Evolutionary conservation across 2,329 filamentous ascomycete species (phyloP).

Genomic region (Onygenales sp.): DNA sequence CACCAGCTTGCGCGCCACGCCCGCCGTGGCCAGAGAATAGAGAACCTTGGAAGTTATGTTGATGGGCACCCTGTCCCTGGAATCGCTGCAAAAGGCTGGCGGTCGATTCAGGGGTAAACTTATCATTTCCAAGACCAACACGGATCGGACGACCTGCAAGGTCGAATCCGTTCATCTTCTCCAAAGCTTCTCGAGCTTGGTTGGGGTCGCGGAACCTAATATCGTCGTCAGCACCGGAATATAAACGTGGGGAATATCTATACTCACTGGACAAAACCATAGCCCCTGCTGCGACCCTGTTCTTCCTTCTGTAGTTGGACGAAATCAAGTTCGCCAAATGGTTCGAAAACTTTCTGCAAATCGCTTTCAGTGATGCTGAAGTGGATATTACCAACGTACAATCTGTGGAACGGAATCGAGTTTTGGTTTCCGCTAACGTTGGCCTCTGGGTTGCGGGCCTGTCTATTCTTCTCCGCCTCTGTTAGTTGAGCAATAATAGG

Average conservation of each 20-base stretch:
- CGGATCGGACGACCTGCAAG: conserved; percentile 94
- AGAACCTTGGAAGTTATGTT: conserved; percentile 72
- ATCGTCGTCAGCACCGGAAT: conserved; percentile 25
- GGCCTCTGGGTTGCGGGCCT: conserved; percentile 74
- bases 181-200: conserved; percentile 85
- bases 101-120: conserved; percentile 96
- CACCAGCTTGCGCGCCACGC: conserved; percentile 72
- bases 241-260: conserved; percentile 12
- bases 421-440: conserved; percentile 63
- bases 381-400: conserved; percentile 98
- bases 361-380: conserved; percentile 98
- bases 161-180: conserved; percentile 99
- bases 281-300: conserved; percentile 78
- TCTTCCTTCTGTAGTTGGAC: conserved; percentile 97
- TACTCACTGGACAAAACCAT: conserved; percentile 96
- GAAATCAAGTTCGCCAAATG: conserved; percentile 95
- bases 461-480: conserved; percentile 98
- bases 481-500: conserved; percentile 97
- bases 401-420: conserved; percentile 88
- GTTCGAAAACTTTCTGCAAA: conserved; percentile 91
- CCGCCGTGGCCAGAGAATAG: conserved; percentile 85
- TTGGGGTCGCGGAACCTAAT: conserved; percentile 76
- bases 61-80: conserved; percentile 56
- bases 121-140: conserved; percentile 98
- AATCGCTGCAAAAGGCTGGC: conserved; percentile 86